Base-by-base conservation (phyloP, 176 grass and related monocot species). In the Hyparrhenia diplandra region DNA sequence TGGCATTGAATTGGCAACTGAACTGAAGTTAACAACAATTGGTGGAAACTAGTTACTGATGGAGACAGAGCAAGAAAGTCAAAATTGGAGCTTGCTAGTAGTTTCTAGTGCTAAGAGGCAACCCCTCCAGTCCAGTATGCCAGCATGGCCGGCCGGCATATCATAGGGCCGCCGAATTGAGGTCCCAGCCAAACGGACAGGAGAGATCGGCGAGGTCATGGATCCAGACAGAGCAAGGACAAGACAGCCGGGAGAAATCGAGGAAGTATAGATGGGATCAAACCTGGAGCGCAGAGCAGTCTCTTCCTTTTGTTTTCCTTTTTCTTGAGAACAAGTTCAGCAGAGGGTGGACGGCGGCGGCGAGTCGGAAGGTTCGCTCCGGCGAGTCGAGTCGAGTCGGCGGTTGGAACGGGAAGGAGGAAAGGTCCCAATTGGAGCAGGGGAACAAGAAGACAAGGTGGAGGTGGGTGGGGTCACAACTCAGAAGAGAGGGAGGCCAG, bases 371-470 rank as follows among this genome's bases (percentile, higher is more conserved):
- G n/a, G 21, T n/a, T n/a, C n/a, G 20, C 3, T 45, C 12, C 43
- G 46, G 46, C 5, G 16, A 49, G 46, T 49, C 47, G n/a, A n/a
- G n/a, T n/a, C n/a, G 47, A 20, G 47, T 18, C 47, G 47, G 32
- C 43, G 34, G 49, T 55, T 69, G 39, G 5, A 37, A 37, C 31
- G 74, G 55, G 57, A 77, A 63, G 24, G n/a, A n/a, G 58, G 55
- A 43, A 45, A 42, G 75, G 75, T n/a, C n/a, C n/a, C n/a, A n/a
- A n/a, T 77, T 59, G 73, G 21, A 25, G 52, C n/a, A 39, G 52
- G 18, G 37, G 14, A 74, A 54, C 24, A n/a, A n/a, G n/a, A 47
- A 71, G 5, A n/a, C n/a, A n/a, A 51, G 13, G 47, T 17, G 14
- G 41, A 43, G 41, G 41, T 13, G 41, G 42, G 41, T 42, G 11